Conservation (phyloP, 177 flowering plant genomes). For the Telopea speciosissima region DNA sequence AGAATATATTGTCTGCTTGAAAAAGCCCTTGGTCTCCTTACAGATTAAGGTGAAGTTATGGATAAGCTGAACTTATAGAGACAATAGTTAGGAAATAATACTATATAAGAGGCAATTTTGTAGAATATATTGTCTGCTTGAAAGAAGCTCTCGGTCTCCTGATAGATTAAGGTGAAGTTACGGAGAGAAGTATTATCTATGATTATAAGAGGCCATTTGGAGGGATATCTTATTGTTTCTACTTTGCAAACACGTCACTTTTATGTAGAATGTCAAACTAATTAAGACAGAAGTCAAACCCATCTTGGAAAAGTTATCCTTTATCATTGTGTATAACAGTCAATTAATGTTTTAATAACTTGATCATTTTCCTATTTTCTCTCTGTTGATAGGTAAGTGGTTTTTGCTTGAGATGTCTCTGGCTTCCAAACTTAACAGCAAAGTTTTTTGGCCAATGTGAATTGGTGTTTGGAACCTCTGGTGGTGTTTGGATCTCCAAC, state of each 20-base stretch:
- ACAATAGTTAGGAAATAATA: too few relatives aligned
- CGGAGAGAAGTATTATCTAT: too few relatives aligned
- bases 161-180: too few relatives aligned
- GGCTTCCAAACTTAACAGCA: not conserved
- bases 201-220: too few relatives aligned
- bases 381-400: conserved; percentile 1
- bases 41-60: too few relatives aligned
- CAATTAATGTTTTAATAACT: not conserved
- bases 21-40: too few relatives aligned
- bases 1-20: too few relatives aligned
- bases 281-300: not conserved
- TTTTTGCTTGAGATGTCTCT: not conserved
- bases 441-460: not conserved
- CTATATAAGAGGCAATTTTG: not conserved
- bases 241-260: not conserved
- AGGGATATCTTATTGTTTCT: not conserved
- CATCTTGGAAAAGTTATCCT: not conserved
- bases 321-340: not conserved
- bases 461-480: not conserved
- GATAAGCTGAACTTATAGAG: too few relatives aligned
- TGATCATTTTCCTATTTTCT: not conserved
- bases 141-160: too few relatives aligned
- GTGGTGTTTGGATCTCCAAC: not conserved
- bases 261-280: not conserved
- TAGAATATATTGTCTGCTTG: too few relatives aligned